Base-by-base conservation (phyloP, 257 asterid species). In the Verbena officinalis region DNA sequence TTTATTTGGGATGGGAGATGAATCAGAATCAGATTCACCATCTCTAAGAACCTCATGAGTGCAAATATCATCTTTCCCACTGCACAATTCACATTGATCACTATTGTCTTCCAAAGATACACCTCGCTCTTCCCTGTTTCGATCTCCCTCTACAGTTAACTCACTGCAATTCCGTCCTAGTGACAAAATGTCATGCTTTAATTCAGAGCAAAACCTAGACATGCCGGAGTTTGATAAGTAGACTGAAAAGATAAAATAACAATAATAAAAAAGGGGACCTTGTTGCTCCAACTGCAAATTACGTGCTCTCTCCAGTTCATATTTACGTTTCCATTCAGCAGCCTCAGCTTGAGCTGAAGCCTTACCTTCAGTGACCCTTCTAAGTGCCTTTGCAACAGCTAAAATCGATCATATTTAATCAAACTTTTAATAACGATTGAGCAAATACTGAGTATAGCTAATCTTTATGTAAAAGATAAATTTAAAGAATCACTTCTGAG, bases 271-370 rank as follows among this genome's bases (percentile, higher is more conserved):
- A 9, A 36, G 1, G 40, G 11, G 62, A 89, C 96, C 96, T 77
- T 68, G 77, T 59, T 75, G 66, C 80, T 88, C 94, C 64, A 86
- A 81, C 67, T 75, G 88, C 78, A 65, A 55, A 76, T 81, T 88
- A 5, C 83, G 93, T 22, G 65, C 76, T 81, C 75, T 84, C 77
- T 90, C 91, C 73, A 88, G 66, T 80, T 91, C 98, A 76, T 86
- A 91, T 71, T 78, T 91, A 16, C 95, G 96, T 80, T 86, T 91
- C 98, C 98, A 91, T 73, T 88, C 96, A 46, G 95, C 87, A 50
- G 96, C 96, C 83, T 91, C 98, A 53, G 96, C 98, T 78, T 82
- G 91, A 62, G 96, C 96, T 70, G 89, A 75, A 42, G 95, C 96
- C 86, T 88, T 91, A 9, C 90, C 93, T 75, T 91, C 95, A 9